phyloP scores from a whole-genome alignment of 495 filamentous ascomycete species.

The Aspergillus taichungensis region DNA sequence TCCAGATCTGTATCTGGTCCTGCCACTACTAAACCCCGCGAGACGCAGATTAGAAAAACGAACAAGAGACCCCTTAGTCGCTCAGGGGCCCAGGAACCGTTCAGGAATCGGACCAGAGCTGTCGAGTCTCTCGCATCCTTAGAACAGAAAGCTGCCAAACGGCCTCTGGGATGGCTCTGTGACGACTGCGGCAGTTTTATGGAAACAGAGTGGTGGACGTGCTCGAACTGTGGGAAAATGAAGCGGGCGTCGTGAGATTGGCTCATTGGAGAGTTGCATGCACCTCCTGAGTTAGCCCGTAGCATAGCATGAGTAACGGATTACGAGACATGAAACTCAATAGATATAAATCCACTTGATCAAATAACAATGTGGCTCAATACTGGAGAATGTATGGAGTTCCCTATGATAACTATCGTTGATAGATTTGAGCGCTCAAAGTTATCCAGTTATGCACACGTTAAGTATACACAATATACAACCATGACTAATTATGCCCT shows the following conservation, averaged over 20 bases:
- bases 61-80: conserved; percentile 17
- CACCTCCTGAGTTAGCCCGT: too few species aligned
- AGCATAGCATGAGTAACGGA: too few species aligned
- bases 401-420: neutral
- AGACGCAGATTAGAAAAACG: conserved; percentile 7
- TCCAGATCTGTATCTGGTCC: conserved; percentile 11
- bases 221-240: conserved; percentile 57
- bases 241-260: conserved; percentile 46
- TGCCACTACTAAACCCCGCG: conserved; percentile 3
- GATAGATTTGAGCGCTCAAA: too few species aligned
- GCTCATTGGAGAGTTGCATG: too few species aligned
- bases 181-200: conserved; percentile 54
- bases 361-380: too few species aligned
- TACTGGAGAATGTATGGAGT: neutral
- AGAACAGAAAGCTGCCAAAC: conserved; percentile 30
- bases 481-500: neutral
- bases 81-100: conserved; percentile 11
- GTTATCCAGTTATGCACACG: neutral
- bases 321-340: too few species aligned
- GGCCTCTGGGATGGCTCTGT: conserved; percentile 61
- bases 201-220: conserved; percentile 74
- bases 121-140: conserved; percentile 28
- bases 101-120: conserved; percentile 29
- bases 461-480: neutral
- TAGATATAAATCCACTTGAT: too few species aligned